Base-by-base conservation (phyloP, 2,329 filamentous ascomycete genomes). In the Bipolaris cookei region DNA sequence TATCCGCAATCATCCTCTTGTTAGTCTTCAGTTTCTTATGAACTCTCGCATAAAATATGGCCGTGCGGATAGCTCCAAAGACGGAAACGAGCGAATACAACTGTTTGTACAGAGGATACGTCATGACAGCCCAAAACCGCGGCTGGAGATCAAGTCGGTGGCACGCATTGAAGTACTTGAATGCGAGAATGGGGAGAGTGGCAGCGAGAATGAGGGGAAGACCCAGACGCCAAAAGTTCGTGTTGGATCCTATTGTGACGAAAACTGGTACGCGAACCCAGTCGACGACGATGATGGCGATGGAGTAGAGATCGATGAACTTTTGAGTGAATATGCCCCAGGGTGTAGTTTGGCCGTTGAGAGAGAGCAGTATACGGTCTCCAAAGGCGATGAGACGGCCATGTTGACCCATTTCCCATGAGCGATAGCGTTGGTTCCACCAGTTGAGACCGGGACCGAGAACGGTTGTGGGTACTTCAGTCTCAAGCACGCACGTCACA, bases 331-430 rank as follows among this genome's bases (percentile, higher is more conserved):
- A 49, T 16, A 65, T 64, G 8, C 61, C 63, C 16, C 58, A 54
- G 6, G 55, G 34, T 2, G 61, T 64, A 2, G 42, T 58, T 46
- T 56, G 55, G 1, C 51, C 51, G 8, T 56, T 56, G 28, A 64
- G 25, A 2, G 63, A 65, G 6, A 63, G 51, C 0, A 65, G 25
- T 49, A 65, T 52, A 10, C 49, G 54, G 3, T 54, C 44, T 10
- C 52, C 48, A 32, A 62, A 65, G 8, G 59, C 61, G 28, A 65
- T 34, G n/a, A 65, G 58, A 11, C 59, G 58, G 14, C 61, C 61
- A 28, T 65, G 63, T 13, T 61, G 61, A 13, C 63, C 63, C 63
- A 65, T 65, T 23, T 65, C 63, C 63, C 63, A 65, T 0, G 61
- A 62, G 6, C 54, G 48, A 10, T 57, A 42, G 8, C 63, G 58